Evolutionary conservation across 2,329 filamentous ascomycete genomes (phyloP), one percentile per base, ranked within the genome.

Genomic region (Penicillium crustosum): DNA sequence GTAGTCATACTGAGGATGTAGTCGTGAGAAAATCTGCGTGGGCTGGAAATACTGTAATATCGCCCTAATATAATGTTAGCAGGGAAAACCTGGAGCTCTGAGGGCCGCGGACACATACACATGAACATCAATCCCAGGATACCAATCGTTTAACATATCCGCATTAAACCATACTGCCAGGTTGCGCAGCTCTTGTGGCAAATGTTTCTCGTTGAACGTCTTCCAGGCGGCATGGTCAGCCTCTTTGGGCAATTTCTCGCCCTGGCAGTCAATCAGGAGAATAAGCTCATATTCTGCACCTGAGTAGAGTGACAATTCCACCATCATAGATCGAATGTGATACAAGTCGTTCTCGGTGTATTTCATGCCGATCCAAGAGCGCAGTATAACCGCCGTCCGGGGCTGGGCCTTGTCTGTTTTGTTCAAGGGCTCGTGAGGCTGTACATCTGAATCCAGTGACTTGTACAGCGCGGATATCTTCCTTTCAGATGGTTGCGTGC

Each of bases 281-380:
- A 95, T 90, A 4, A 96, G 85, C 64, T 94, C 89, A 73, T 96
- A 96, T 66, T 93, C 89, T 35, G 89, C 91, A 25, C 91, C 91
- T 6, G 91, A 93, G 51, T 89, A 87, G 55, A 96, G 79, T 1
- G 87, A 84, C 12, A 96, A 80, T 73, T 97, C 93, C 15, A 87
- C 84, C 69, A 96, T 90, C 75, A 96, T 86, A 36, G 92, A 88
- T 25, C 93, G 88, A 45, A 96, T 76, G 68, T 90, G 89, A 72
- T 92, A 85, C 50, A 94, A 81, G 68, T 93, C 90, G 67, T 96
- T 90, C 47, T 89, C 85, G 13, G 85, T 86, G 79, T 91, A 97
- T n/a, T 85, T 67, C 65, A 89, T 95, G 63, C 90, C 89, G 62
- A 88, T 86, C 89, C 90, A 96, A 50, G 89, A 89, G 23, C 93